Percentiles rank a stretch among this genome's conserved stretches.
Evolutionary conservation across 495 filamentous ascomycete genomes (phyloP).

Genomic region (Oidiodendron maius): DNA sequence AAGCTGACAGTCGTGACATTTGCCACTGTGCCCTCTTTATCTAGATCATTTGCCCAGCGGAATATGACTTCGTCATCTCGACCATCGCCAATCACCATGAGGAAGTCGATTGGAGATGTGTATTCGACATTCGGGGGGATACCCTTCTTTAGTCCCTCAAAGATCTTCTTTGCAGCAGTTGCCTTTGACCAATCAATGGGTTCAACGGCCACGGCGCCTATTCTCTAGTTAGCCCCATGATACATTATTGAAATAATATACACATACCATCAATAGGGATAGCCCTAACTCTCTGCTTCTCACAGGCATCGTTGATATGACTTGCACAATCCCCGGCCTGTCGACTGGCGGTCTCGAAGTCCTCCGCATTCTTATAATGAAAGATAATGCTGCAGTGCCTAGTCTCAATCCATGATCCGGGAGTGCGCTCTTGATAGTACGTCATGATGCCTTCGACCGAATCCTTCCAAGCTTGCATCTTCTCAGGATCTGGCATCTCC

Average conservation of each 20-base stretch:
- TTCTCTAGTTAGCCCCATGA: background rate
- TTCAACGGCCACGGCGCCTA: constrained; percentile 69
- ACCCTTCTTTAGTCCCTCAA: constrained; percentile 46
- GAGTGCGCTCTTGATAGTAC: constrained; percentile 84
- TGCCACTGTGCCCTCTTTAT: constrained; percentile 42
- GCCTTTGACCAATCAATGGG: constrained; percentile 75
- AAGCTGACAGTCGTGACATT: constrained; percentile 78
- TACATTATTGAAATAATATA: no score
- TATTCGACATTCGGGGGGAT: constrained; percentile 30
- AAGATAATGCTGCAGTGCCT: constrained; percentile 82
- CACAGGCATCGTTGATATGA: constrained; percentile 88
- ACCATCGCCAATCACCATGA: constrained; percentile 81
- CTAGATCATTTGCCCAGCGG: constrained; percentile 81
- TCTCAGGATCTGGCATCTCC: constrained; percentile 60
- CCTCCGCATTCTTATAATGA: constrained; percentile 78
- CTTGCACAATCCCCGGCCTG: constrained; percentile 82
- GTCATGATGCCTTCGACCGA: constrained; percentile 68
- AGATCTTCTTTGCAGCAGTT: constrained; percentile 67
- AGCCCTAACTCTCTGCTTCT: constrained; percentile 75
- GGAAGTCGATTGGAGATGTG: constrained; percentile 62
- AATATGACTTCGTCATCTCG: constrained; percentile 91
- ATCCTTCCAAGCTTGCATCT: constrained; percentile 69
- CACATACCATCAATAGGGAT: constrained; percentile 59
- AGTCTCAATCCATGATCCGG: constrained; percentile 80
- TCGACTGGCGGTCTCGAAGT: constrained; percentile 61